Conservation (phyloP, 768 basidiomycete species). For the Tricholoma saponaceum region DNA sequence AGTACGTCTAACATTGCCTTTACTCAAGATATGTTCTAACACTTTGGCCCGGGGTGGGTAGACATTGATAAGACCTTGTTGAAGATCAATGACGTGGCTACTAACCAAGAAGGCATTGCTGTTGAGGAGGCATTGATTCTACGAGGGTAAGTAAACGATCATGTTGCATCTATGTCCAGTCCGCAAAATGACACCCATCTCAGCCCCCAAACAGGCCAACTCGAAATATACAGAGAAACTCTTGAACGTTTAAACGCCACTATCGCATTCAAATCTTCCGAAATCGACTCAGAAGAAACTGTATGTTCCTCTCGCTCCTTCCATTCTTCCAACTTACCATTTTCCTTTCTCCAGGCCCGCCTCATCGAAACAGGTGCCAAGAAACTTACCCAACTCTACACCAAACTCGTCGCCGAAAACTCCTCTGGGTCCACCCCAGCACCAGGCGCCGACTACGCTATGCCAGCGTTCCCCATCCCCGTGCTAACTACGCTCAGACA, state of each 20-base stretch:
- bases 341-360: slow-evolving; percentile 40
- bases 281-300: slow-evolving; percentile 50
- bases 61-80: slow-evolving; percentile 78
- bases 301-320: slow-evolving; percentile 25
- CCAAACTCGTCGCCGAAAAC: slow-evolving; percentile 84
- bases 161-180: background rate
- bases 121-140: slow-evolving; percentile 77
- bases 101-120: slow-evolving; percentile 69
- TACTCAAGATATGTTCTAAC: background rate
- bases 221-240: slow-evolving; percentile 64
- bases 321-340: background rate
- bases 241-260: slow-evolving; percentile 74
- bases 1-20: slow-evolving; percentile 45
- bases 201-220: slow-evolving; percentile 70
- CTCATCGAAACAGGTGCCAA: slow-evolving; percentile 81
- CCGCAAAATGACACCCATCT: background rate
- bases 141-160: slow-evolving; percentile 59
- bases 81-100: slow-evolving; percentile 78
- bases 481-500: slow-evolving; percentile 54
- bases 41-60: slow-evolving; percentile 29
- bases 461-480: slow-evolving; percentile 50
- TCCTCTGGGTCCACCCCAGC: slow-evolving; percentile 71
- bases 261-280: slow-evolving; percentile 70
- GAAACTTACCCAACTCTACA: slow-evolving; percentile 77
- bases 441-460: slow-evolving; percentile 52